Base-by-base conservation (phyloP, 352 stramenopile genomes). In the Phytophthora multivora region DNA sequence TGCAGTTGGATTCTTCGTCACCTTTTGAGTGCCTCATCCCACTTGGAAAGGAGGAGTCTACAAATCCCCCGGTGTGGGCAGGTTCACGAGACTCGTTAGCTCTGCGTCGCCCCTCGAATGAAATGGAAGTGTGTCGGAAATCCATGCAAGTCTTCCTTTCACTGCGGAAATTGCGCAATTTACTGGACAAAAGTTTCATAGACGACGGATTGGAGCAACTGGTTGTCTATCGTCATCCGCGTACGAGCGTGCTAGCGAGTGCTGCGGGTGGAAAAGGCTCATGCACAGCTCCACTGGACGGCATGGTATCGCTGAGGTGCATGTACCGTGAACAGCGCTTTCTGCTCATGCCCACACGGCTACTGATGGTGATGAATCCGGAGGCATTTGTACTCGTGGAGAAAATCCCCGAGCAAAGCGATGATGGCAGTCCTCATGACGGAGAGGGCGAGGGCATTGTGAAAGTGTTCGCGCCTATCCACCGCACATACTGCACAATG, bases 311-410 rank as follows among this genome's bases (percentile, higher is more conserved):
- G 18, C 67, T 93, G 3, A 75, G 70, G 30, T 93, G 84, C 52
- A 79, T 87, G 18, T 93, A 83, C 70, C 76, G 84, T n/a, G 84
- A 93, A 47, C 84, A 93, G 50, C 82, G 84, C 5, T 93, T 93
- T 50, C 28, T 91, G 42, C 66, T 84, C 16, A 78, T 77, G 10
- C 80, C 84, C 0, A 80, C 81, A 3, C 78, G 63, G 45, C 47
- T 93, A 7, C 51, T 87, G 19, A 80, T 93, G 81, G 71, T 89
- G 48, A 61, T 93, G 21, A 93, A 93, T 69, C 78, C 81, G 1
- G 84, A 93, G 53, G 82, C 77, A n/a, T 75, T 89, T 26, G 80
- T 79, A 25, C 70, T 93, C 23, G 77, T 88, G 11, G 83, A 93
- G 65, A 77, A 66, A 23, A 62, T 69, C 19, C 46, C 51, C 3